Conservation (phyloP, 1,139 yeast species). For the Entelexis paramagnoliae region DNA sequence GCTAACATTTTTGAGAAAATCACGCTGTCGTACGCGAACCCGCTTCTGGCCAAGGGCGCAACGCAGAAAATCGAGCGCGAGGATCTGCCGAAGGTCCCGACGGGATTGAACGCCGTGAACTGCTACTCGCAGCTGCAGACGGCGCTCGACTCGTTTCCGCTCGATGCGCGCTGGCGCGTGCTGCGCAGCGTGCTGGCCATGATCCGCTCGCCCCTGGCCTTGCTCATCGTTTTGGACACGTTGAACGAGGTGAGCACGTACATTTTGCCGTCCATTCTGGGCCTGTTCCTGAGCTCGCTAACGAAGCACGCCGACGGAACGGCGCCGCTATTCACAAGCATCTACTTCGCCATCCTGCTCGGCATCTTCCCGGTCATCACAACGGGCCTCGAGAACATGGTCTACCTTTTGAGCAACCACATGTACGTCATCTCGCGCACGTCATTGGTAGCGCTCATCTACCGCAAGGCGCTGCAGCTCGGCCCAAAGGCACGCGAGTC, state of each 20-base stretch:
- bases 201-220: constrained; percentile 53
- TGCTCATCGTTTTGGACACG: constrained; percentile 54
- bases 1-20: constrained; percentile 71
- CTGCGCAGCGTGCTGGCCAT: constrained; percentile 48
- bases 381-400: constrained; percentile 28
- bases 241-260: constrained; percentile 53
- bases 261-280: constrained; percentile 26
- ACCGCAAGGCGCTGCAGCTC: constrained; percentile 55
- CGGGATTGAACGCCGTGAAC: constrained; percentile 19
- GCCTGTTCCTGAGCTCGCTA: constrained; percentile 20
- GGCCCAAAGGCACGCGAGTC: constrained; percentile 47
- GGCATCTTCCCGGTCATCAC: constrained; percentile 33
- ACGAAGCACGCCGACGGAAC: constrained; percentile 13
- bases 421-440: constrained; percentile 19
- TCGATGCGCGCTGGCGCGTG: constrained; percentile 39
- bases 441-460: constrained; percentile 24
- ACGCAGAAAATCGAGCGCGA: constrained; percentile 52
- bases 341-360: constrained; percentile 21
- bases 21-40: constrained; percentile 81
- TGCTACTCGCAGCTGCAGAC: constrained; percentile 14
- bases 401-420: constrained; percentile 30
- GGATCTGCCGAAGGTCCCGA: constrained; percentile 57
- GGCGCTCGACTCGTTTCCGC: constrained; percentile 41
- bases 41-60: constrained; percentile 70
- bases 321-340: constrained; percentile 18